Percentiles rank a stretch among this genome's conserved stretches.
These are phyloP conservation scores for Fusarium proliferatum DNA, from an alignment of 2,329 filamentous ascomycete genomes.

Conservation along the genomic window DNA sequence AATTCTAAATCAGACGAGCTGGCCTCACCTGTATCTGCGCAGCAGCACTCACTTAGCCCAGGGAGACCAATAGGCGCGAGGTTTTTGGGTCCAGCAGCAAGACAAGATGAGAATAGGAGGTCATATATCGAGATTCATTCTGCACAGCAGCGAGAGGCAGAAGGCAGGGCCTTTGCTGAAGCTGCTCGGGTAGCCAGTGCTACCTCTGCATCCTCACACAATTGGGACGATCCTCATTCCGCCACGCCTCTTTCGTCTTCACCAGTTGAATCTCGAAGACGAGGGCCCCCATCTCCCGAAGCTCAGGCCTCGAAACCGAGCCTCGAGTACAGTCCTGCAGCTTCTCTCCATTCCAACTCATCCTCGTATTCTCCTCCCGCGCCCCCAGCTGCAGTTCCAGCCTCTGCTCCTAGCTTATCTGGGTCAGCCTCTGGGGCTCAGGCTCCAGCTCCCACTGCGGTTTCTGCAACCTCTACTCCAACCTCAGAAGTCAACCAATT, in stretches of 20 bases:
- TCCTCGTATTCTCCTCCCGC: constrained; percentile 46
- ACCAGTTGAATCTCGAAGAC: constrained; percentile 39
- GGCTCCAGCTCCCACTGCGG: background rate
- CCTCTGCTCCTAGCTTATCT: constrained; percentile 4
- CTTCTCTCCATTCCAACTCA: constrained; percentile 50
- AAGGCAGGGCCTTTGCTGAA: constrained; percentile 68
- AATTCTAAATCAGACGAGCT: constrained; percentile 32
- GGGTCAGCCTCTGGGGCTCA: constrained; percentile 1
- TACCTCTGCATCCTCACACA: constrained; percentile 48
- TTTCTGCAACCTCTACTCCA: constrained; percentile 9
- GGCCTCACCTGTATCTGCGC: constrained; percentile 27
- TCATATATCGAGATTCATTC: constrained; percentile 69
- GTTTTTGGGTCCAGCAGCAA: constrained; percentile 55
- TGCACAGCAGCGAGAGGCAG: constrained; percentile 70
- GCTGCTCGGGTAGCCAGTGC: constrained; percentile 54
- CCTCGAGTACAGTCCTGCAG: constrained; percentile 57
- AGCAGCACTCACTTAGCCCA: constrained; percentile 47
- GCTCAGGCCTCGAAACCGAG: constrained; percentile 37
- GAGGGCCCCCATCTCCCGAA: constrained; percentile 45
- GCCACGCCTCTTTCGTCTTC: constrained; percentile 41
- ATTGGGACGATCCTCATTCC: constrained; percentile 49
- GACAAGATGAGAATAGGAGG: constrained; percentile 63
- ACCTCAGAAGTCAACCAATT: constrained; percentile 34
- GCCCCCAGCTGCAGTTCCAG: constrained; percentile 19
- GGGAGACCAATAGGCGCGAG: constrained; percentile 49